These are phyloP conservation scores for Suillus brevipes DNA, from an alignment of 768 basidiomycete genomes.

Conservation along the genomic window DNA sequence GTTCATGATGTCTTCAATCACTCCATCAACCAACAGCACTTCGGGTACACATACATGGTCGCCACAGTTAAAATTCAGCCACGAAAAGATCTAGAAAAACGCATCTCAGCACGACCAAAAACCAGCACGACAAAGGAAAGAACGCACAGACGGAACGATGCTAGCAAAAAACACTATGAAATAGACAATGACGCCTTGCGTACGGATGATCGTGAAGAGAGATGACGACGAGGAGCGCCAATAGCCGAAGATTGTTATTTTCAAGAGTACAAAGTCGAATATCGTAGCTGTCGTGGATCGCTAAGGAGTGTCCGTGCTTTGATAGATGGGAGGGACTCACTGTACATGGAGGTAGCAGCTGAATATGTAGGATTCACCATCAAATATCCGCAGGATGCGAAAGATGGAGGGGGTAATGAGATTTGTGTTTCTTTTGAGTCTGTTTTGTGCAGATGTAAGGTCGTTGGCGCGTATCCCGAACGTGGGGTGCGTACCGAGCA, in stretches of 20 bases:
- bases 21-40: not conserved
- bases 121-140: not conserved
- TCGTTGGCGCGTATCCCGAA: not conserved
- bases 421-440: slow-evolving; percentile 15
- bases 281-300: slow-evolving; percentile 13
- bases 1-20: not conserved
- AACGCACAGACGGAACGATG: slow-evolving; percentile 11
- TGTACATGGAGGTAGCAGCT: slow-evolving; percentile 16
- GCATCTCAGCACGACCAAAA: not conserved
- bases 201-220: slow-evolving; percentile 13
- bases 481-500: slow-evolving; percentile 11
- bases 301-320: not conserved
- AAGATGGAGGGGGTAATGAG: not conserved
- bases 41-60: not conserved
- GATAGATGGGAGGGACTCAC: slow-evolving; percentile 10
- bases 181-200: slow-evolving; percentile 25
- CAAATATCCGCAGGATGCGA: slow-evolving; percentile 8
- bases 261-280: slow-evolving; percentile 22
- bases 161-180: slow-evolving; percentile 17
- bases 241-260: slow-evolving; percentile 18
- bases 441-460: slow-evolving; percentile 6
- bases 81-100: not conserved
- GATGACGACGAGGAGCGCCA: slow-evolving; percentile 12
- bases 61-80: not conserved
- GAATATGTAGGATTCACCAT: slow-evolving; percentile 3